Percentiles rank a stretch among this genome's conserved stretches.
These are phyloP conservation scores for Melampsora americana DNA, from an alignment of 1,284 basidiomycete species.

Conservation along the genomic window DNA sequence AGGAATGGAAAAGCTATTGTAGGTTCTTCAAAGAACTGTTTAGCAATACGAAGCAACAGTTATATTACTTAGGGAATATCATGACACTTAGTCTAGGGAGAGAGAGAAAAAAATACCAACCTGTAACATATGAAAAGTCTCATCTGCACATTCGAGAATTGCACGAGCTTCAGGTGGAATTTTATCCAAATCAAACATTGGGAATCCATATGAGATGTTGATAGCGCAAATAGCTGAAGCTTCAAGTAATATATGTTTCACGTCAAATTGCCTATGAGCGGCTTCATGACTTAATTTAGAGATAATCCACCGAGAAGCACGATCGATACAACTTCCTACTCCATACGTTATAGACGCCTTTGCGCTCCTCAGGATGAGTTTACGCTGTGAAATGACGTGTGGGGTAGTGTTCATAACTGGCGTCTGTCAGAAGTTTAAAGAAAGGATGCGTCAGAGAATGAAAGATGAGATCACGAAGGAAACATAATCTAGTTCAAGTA, in stretches of 20 bases:
- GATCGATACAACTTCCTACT: too few species aligned
- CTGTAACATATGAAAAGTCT: background rate
- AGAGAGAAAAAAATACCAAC: background rate
- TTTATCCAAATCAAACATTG: background rate
- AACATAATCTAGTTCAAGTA: too few species aligned
- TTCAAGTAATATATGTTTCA: background rate
- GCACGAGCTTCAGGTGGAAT: constrained; percentile 5
- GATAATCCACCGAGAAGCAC: too few species aligned
- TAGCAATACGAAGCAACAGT: background rate
- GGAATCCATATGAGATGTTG: background rate
- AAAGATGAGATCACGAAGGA: too few species aligned
- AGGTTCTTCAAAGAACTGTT: background rate
- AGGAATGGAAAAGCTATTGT: constrained; percentile 2
- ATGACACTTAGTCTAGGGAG: background rate
- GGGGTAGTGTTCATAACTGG: too few species aligned
- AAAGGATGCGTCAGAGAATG: too few species aligned
- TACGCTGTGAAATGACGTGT: too few species aligned
- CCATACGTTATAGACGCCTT: too few species aligned
- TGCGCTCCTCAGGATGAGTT: too few species aligned
- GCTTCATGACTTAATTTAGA: too few species aligned
- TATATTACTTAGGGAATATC: background rate
- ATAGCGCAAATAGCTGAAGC: background rate
- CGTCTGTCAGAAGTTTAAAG: too few species aligned
- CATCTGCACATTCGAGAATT: constrained; percentile 1
- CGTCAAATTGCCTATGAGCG: too few species aligned